A percentile compares a stretch with the other conserved stretches of the same genome.
phyloP scores from a whole-genome alignment of 202 grass and related monocot species.

The Schoenoplectus triqueter region DNA sequence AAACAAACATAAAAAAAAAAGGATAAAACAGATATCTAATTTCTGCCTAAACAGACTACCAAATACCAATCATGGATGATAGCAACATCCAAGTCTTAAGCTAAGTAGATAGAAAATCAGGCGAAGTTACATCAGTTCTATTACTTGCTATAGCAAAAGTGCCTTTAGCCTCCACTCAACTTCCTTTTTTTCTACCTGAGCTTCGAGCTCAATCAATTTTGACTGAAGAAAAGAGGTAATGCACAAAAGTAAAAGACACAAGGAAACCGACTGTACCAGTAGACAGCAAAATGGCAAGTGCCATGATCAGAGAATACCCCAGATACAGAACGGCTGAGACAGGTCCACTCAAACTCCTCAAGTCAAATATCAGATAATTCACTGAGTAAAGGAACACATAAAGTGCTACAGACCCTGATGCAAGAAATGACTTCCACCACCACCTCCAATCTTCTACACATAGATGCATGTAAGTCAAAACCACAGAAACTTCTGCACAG shows the following conservation, averaged over 20 bases:
- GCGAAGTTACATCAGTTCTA: not conserved
- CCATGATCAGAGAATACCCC: conserved; percentile 85
- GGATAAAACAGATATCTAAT: conserved; percentile 10
- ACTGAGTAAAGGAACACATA: conserved; percentile 94
- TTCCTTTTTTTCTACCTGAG: not conserved
- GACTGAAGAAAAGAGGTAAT: conserved; percentile 86
- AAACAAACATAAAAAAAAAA: not conserved
- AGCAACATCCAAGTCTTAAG: conserved; percentile 23
- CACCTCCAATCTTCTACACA: conserved; percentile 93
- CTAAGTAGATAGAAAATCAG: conserved; percentile 25
- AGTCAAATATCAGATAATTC: conserved; percentile 89
- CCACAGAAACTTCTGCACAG: conserved; percentile 75
- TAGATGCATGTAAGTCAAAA: conserved; percentile 86
- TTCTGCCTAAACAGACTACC: not conserved
- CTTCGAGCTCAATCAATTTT: conserved; percentile 72
- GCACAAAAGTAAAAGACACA: conserved; percentile 74
- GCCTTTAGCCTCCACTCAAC: conserved; percentile 13
- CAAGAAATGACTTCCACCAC: conserved; percentile 97
- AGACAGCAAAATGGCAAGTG: conserved; percentile 74
- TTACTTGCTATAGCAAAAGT: conserved; percentile 7
- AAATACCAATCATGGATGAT: conserved; percentile 14
- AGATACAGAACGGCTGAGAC: conserved; percentile 84
- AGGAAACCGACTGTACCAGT: conserved; percentile 86
- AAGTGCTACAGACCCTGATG: conserved; percentile 72
- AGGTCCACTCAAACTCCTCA: conserved; percentile 84